Evolutionary conservation across 2,329 filamentous ascomycete genomes (phyloP), one percentile per base, ranked within the genome.

Genomic region (Ascochyta rabiei): DNA sequence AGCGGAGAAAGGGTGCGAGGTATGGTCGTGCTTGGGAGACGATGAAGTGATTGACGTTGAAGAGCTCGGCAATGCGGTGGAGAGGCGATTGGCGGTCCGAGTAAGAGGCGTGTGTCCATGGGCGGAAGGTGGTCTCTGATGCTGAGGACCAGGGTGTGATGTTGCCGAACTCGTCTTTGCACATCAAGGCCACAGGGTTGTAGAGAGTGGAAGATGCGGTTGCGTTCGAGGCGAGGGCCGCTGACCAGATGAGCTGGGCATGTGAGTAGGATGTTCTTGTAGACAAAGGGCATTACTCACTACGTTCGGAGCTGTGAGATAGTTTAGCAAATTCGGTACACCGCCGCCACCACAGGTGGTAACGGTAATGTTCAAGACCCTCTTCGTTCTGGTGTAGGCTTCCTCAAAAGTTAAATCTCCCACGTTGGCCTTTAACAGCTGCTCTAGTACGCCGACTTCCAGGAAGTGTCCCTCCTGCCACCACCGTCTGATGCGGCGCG

Each of bases 31-130:
- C 92, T 77, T 97, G 93, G 61, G 90, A 95, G 62, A 98, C 87
- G 61, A 98, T 91, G 76, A 96, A 97, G 78, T 97, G 93, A 71
- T 96, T 96, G 48, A 96, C 90, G 71, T 96, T 96, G 82, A 95
- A 95, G 10, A 93, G 84, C 76, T 93, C 89, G 6, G 89, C 86
- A 26, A 95, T 87, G 34, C 90, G 85, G 48, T 86, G 82, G 1
- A 95, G 82, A 0, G 86, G 86, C 0, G 84, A 86, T 60, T 86
- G 87, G 37, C 85, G 85, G 58, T 90, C 87, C 37, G 82, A 82
- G 72, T 89, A 87, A 6, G 82, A 84, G 18, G 84, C 82, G 44
- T 74, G 70, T 5, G 86, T 86, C 83, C 87, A 89, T 38, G 89
- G 84, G n/a, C 81, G 83, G 70, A 89, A 89, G 46, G 85, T 81